phyloP scores from a whole-genome alignment of 176 grass and related monocot species.

The Guadua angustifolia region DNA sequence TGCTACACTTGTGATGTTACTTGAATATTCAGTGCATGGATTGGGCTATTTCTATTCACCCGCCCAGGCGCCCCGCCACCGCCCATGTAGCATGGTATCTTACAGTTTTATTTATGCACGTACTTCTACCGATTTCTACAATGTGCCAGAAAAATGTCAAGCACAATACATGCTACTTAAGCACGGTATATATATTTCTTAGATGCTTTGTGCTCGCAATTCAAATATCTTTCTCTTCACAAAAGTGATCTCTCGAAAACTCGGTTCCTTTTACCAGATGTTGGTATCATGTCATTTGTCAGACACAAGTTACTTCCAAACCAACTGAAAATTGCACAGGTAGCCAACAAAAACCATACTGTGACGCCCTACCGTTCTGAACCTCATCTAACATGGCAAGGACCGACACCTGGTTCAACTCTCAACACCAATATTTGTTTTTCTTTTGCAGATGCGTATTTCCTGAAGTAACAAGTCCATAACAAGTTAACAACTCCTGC shows the following conservation, averaged over 20 bases:
- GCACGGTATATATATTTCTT: neutral
- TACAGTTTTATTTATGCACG: neutral
- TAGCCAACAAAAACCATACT: neutral
- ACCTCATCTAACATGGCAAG: slow-evolving; percentile 38
- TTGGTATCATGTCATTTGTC: neutral
- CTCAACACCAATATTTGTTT: neutral
- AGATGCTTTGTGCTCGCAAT: neutral
- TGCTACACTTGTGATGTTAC: no score
- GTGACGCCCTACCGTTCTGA: neutral
- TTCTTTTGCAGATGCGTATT: neutral
- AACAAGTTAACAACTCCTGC: slow-evolving; percentile 32
- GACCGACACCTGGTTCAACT: neutral
- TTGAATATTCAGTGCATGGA: no score
- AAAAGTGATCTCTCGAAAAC: neutral
- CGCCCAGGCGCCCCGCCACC: no score
- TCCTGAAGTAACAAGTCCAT: neutral
- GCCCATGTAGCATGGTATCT: no score
- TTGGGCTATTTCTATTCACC: no score
- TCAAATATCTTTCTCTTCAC: neutral
- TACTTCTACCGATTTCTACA: no score
- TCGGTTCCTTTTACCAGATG: neutral
- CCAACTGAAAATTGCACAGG: neutral
- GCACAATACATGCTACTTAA: neutral
- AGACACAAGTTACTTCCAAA: neutral
- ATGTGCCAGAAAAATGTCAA: no score